These are phyloP conservation scores for Aspergillus mulundensis DNA, from an alignment of 495 filamentous ascomycete species.

Conservation along the genomic window DNA sequence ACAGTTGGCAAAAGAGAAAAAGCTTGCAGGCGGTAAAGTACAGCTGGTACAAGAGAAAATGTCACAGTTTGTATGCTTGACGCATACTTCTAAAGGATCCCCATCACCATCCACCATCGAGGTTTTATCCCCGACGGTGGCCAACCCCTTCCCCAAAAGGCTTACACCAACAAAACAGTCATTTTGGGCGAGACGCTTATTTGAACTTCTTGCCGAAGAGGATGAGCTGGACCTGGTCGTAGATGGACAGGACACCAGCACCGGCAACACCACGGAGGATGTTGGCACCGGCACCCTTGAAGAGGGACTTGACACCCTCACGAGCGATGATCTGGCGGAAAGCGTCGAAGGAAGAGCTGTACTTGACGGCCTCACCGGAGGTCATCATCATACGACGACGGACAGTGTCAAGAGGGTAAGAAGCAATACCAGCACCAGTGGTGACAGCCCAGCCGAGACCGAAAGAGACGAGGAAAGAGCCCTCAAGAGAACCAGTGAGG, in stretches of 20 bases:
- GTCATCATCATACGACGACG: slow-evolving; percentile 99
- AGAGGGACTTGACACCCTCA: slow-evolving; percentile 96
- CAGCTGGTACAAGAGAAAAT: slow-evolving; percentile 48
- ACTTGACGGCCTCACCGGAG: slow-evolving; percentile 94
- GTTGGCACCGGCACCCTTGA: slow-evolving; percentile 99
- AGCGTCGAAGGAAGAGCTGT: slow-evolving; percentile 91
- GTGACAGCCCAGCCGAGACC: slow-evolving; percentile 97
- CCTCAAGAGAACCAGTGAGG: slow-evolving; percentile 85
- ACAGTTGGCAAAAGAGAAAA: slow-evolving; percentile 40
- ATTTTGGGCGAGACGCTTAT: slow-evolving; percentile 28
- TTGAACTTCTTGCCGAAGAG: slow-evolving; percentile 99
- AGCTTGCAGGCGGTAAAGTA: slow-evolving; percentile 56
- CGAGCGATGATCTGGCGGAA: slow-evolving; percentile 91
- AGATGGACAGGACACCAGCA: slow-evolving; percentile 99
- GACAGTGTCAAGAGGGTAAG: slow-evolving; percentile 98
- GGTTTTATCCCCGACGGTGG: slow-evolving; percentile 21
- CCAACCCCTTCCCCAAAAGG: slow-evolving; percentile 34
- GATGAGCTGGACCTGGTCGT: slow-evolving; percentile 97
- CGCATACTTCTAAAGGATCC: slow-evolving; percentile 48
- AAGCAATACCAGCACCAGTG: slow-evolving; percentile 99
- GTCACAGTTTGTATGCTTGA: slow-evolving; percentile 46
- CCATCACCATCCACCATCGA: slow-evolving; percentile 27
- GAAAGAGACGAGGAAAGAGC: slow-evolving; percentile 99
- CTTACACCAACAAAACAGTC: slow-evolving; percentile 17
- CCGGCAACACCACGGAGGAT: slow-evolving; percentile 99